Base-by-base conservation (phyloP, 2,329 filamentous ascomycete species). In the Apiospora koreana region DNA sequence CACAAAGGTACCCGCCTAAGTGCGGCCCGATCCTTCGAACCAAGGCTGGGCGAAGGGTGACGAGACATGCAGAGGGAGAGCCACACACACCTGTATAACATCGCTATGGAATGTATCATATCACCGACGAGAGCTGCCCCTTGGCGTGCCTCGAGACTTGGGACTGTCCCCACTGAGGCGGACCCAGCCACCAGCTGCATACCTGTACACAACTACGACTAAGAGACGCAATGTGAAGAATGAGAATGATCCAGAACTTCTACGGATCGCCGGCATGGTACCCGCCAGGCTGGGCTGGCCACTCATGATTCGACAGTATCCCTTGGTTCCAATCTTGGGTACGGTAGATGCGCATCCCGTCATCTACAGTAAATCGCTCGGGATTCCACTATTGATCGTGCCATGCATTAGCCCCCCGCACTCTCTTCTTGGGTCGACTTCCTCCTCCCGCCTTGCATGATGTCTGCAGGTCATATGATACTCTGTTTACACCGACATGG, bases 1-100 rank as follows among this genome's bases (percentile, higher is more conserved):
- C 80, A 96, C 93, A 31, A 91, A 86, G 78, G 87, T 81, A 43
- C 84, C 85, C 3, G 64, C 64, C n/a, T 65, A 21, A 66, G 18
- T 18, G 42, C 38, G 64, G 42, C 31, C 62, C 41, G 41, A 23
- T 8, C 28, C 18, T 64, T n/a, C 35, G 35, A 23, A 42, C 10
- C 3, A 43, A 3, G 62, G n/a, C 18, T 65, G 12, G 41, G 38
- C 25, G n/a, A 65, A 43, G 62, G 9, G 62, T 23, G n/a, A 35
- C n/a, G 35, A 43, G 41, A 43, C 41, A 58, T 18, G 31, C 50
- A 10, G 28, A 62, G 18, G 8, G n/a, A 18, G 54, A 62, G 18
- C 18, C 31, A 9, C 21, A 35, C 35, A 38, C 12, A 31, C 31
- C 54, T 62, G 54, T 38, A 62, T 62, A 62, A 38, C 41, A 43